Base-by-base conservation (phyloP, 805 yeast genomes). In the Metschnikowia cerradonensis region DNA sequence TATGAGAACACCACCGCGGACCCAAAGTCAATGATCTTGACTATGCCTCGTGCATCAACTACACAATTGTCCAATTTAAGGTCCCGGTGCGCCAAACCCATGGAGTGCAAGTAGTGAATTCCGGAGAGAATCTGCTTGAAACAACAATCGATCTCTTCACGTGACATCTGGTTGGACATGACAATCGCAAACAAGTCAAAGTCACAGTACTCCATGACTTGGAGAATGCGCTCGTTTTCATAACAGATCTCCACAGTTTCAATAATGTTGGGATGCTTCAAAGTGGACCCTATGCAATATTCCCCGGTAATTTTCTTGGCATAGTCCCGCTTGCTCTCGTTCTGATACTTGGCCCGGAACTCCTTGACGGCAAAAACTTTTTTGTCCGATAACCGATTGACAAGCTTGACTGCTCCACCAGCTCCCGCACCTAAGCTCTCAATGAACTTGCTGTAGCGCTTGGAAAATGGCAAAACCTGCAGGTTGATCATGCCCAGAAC, bases 151-250 rank as follows among this genome's bases (percentile, higher is more conserved):
- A 89, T 79, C 67, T 91, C 97, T 41, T 77, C 82, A 45, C 77
- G 70, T 1, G 84, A 68, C 97, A 91, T 91, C 61, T 88, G 86
- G 59, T 90, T 89, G 47, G 91, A 84, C 96, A 91, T 90, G 32
- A 91, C 97, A 51, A 91, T 88, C 10, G 97, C 97, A 68, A 91
- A 91, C 57, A 91, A 74, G 66, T 91, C 97, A 65, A 80, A 90
- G 58, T 91, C 96, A 67, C 96, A 90, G 67, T 89, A 91, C 64
- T 91, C 97, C 95, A 91, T 87, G 43, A 91, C 91, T 69, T 91
- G 97, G 60, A 86, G 82, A 52, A 90, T 86, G 50, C 92, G 77
- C 55, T 88, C 94, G 58, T 86, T 83, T 61, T 91, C 97, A 67
- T 89, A 90, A 42, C 91, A 86, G 47, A 91, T 90, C 64, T 91